Evolutionary conservation across 768 basidiomycete species (phyloP).

Genomic region (Auricularia auricula-judae): DNA sequence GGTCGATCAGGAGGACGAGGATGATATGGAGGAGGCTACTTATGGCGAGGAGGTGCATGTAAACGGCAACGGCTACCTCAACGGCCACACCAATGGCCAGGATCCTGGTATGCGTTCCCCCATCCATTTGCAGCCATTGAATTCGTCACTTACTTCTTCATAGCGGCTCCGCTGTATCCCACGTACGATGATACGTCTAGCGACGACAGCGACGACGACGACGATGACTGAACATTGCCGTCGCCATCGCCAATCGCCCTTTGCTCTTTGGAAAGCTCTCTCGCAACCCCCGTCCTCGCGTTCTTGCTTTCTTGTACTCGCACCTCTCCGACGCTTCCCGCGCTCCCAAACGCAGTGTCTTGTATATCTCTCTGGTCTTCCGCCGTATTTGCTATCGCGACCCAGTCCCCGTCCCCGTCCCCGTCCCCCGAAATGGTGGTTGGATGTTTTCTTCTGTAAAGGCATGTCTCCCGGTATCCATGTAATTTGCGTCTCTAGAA

Average conservation of each 20-base stretch:
- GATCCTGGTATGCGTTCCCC: neutral
- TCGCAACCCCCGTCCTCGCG: neutral
- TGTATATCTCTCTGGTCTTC: neutral
- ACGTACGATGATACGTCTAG: slow-evolving; percentile 38
- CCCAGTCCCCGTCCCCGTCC: neutral
- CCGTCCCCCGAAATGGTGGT: neutral
- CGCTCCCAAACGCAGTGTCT: neutral
- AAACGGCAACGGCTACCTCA: neutral
- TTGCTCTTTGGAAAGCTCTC: neutral
- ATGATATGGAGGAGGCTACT: no score
- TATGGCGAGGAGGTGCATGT: neutral
- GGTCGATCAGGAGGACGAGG: neutral
- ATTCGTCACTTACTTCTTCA: neutral
- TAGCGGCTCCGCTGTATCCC: neutral
- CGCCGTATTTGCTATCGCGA: neutral
- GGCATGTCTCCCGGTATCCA: no score
- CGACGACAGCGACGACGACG: slow-evolving; percentile 46
- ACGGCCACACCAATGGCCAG: neutral
- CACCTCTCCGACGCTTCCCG: neutral
- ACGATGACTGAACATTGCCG: neutral
- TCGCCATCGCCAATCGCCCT: neutral
- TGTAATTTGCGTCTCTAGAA: no score
- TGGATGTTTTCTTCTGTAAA: neutral
- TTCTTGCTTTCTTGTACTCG: neutral
- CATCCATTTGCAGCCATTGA: no score